Evolutionary conservation across 1,284 basidiomycete genomes (phyloP), one percentile per base, ranked within the genome.

Genomic region (Ustilago cynodontis): DNA sequence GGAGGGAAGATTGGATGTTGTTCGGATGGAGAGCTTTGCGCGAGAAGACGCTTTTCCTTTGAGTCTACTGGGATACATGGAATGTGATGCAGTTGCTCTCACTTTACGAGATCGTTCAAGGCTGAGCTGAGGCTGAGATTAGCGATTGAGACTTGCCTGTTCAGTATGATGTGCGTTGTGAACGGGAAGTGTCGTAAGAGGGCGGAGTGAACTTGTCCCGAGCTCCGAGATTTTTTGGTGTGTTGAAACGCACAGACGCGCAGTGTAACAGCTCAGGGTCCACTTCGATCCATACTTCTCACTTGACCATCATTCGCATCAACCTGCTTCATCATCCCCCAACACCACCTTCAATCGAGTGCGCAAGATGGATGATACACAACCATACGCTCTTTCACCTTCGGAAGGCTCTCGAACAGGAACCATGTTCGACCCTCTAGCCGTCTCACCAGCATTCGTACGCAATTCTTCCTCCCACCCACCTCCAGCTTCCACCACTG

Each of bases 1-100:
- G 92, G 14, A 87, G 88, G 60, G 88, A 91, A 50, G 96, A 99
- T 86, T 98, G 94, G 94, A 93, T 88, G 51, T 83, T 86, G 59
- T 82, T 89, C 11, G 89, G 88, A 0, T 87, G 86, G 73, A 85
- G 88, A 59, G 86, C 88, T 8, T 80, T 89, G 59, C 88, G 88
- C 77, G 89, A 89, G 59, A 86, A 85, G 77, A 80, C 79, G 71
- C 59, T 76, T 16, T 76, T 76, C 35, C 47, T 76, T 4, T 76
- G 35, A 33, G 13, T 7, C n/a, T 20, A 11, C 11, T 13, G 13
- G 6, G 13, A 6, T 6, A 39, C 18, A 20, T n/a, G 1, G n/a
- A 5, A 37, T 37, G 35, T 13, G 14, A 37, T 3, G 14, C 14
- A 10, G 11, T 11, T 33, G 31, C 37, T 2, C 18, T 39, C 37